Percentiles rank a stretch among this genome's conserved stretches.
These are phyloP conservation scores for Coleophoma eucalyptorum DNA, from an alignment of 2,329 filamentous ascomycete genomes.

Conservation along the genomic window DNA sequence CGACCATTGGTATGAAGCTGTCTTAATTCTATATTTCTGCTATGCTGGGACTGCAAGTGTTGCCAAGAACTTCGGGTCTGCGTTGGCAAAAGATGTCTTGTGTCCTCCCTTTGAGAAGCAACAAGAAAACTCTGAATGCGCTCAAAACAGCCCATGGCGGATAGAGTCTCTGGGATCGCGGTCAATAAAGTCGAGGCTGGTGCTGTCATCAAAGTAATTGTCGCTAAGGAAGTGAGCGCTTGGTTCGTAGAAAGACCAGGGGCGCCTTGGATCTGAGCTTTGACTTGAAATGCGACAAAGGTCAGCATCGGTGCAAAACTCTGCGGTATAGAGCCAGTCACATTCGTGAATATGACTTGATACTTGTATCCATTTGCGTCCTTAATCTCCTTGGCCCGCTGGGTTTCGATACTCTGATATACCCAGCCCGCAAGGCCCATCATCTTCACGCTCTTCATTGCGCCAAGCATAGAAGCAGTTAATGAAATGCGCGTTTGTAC, in stretches of 20 bases:
- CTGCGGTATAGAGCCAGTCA: slow-evolving; percentile 6
- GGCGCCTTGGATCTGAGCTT: neutral
- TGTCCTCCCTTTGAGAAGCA: neutral
- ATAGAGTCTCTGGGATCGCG: neutral
- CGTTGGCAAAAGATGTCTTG: neutral
- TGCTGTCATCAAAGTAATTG: neutral
- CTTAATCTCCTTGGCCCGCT: neutral
- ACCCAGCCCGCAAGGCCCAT: slow-evolving; percentile 31
- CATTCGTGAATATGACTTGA: slow-evolving; percentile 8
- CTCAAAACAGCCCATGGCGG: neutral
- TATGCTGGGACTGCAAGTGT: neutral
- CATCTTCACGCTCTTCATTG: slow-evolving; percentile 39
- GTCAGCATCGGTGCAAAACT: neutral
- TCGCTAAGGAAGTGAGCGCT: neutral
- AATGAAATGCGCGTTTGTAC: slow-evolving; percentile 33
- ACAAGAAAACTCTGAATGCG: neutral
- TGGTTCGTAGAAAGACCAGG: neutral
- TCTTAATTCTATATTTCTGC: neutral
- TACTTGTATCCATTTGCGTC: slow-evolving; percentile 23
- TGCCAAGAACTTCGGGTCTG: neutral
- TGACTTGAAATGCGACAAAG: neutral
- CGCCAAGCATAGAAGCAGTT: slow-evolving; percentile 31
- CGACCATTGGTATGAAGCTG: neutral
- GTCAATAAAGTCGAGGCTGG: neutral
- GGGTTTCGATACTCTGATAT: slow-evolving; percentile 20